phyloP scores from a whole-genome alignment of 108 stramenopile species.

The Nitzschia putrida region DNA sequence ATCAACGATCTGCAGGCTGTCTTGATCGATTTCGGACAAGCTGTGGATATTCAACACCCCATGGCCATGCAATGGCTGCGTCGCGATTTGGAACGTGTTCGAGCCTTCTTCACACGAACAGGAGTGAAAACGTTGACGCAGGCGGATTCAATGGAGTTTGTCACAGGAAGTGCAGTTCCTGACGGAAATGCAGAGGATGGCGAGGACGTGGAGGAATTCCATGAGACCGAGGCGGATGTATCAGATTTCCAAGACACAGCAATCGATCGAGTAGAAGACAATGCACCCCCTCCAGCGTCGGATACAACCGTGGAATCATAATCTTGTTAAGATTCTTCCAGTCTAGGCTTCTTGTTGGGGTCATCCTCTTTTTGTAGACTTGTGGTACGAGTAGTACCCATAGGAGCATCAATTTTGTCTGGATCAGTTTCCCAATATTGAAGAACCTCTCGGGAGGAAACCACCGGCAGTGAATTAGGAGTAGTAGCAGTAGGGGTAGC shows the following conservation, averaged over 20 bases:
- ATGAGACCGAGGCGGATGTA: too few species aligned
- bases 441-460: slow-evolving; percentile 22
- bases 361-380: background rate
- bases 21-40: slow-evolving; percentile 84
- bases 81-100: slow-evolving; percentile 62
- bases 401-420: background rate
- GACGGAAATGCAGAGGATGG: background rate
- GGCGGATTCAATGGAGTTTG: slow-evolving; percentile 49
- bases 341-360: background rate
- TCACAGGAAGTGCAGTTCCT: background rate
- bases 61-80: slow-evolving; percentile 44
- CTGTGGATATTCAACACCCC: slow-evolving; percentile 70
- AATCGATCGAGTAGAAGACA: too few species aligned
- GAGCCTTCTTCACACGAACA: slow-evolving; percentile 57
- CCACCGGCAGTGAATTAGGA: background rate
- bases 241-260: too few species aligned
- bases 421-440: slow-evolving; percentile 20
- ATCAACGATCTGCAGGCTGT: slow-evolving; percentile 60
- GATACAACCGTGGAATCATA: too few species aligned
- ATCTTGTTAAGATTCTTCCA: too few species aligned
- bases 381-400: too few species aligned
- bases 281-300: too few species aligned
- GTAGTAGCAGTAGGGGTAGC: background rate
- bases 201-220: background rate
- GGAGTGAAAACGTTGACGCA: slow-evolving; percentile 51